Base-by-base conservation (phyloP, 1,284 basidiomycete species). In the Thecaphora thlaspeos region DNA sequence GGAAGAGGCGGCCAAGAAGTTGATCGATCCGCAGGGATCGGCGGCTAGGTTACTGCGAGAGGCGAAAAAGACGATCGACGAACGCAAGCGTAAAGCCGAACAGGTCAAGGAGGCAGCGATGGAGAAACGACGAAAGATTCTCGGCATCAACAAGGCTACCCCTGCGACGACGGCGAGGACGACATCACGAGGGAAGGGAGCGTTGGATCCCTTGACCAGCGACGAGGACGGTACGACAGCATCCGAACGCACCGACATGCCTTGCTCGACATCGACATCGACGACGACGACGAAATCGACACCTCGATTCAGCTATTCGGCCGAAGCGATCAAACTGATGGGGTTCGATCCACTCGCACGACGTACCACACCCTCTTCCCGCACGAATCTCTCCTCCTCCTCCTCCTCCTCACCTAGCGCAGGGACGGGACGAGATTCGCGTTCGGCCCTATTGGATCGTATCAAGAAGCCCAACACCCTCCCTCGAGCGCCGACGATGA, bases 41-140 rank as follows among this genome's bases (percentile, higher is more conserved):
- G 26, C 26, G 26, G 26, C 37, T 15, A 21, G 17, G 1, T 41
- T 46, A 0, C 17, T 65, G 12, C 50, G 51, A 1, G 40, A 57
- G 1, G 37, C 60, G 14, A 58, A 58, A 15, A 65, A 58, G 19
- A 65, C 62, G 15, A 11, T 65, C 4, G 51, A 61, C 8, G 48
- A 65, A 21, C 50, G 62, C 5, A 65, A 65, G 38, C 41, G 54
- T 2, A 40, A 49, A 2, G 54, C 51, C 3, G 39, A 47, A 38
- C 39, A 48, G 24, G 50, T 47, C 17, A 26, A 39, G 10, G 43
- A 43, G 2, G 34, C 40, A 0, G 19, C 28, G 1, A 22, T 51
- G 4, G 55, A 51, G 3, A 55, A 56, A 15, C 41, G 53, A 12
- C 49, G 56, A 37, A 64, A 56, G 23, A 50, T 52, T 41, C 58